A percentile compares a stretch with the other conserved stretches of the same genome.
Evolutionary conservation across 1,139 yeast species (phyloP).

Genomic region (Scheffersomyces titani): DNA sequence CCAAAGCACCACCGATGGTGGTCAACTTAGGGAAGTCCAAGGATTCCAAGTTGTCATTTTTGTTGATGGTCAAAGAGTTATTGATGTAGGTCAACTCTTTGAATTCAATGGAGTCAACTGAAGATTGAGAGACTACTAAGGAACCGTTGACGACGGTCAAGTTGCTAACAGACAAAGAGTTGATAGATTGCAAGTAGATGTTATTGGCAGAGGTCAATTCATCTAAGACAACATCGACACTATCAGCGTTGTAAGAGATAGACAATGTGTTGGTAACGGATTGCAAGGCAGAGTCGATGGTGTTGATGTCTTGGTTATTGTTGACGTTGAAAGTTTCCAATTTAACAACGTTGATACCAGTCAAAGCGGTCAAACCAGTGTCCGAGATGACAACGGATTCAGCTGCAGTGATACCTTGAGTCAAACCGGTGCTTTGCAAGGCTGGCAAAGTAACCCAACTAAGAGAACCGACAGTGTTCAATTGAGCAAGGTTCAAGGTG

Average conservation of each 20-base stretch:
- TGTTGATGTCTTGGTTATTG: constrained; percentile 71
- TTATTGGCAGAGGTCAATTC: constrained; percentile 80
- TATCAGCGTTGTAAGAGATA: constrained; percentile 82
- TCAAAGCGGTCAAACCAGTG: constrained; percentile 76
- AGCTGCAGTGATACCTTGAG: constrained; percentile 74
- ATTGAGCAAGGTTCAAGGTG: constrained; percentile 72
- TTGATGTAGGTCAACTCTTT: constrained; percentile 64
- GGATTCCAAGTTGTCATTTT: constrained; percentile 71
- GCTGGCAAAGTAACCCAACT: constrained; percentile 84
- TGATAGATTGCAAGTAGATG: constrained; percentile 77
- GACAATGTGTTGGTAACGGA: constrained; percentile 73
- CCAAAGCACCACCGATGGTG: constrained; percentile 84
- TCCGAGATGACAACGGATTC: constrained; percentile 76
- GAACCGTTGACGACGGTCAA: constrained; percentile 77
- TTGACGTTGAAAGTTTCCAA: constrained; percentile 80
- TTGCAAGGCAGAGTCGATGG: constrained; percentile 71
- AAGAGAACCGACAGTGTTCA: constrained; percentile 79
- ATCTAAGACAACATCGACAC: constrained; percentile 68
- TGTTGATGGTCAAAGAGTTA: constrained; percentile 73
- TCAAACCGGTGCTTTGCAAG: constrained; percentile 67
- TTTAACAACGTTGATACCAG: constrained; percentile 75
- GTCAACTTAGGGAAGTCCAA: constrained; percentile 71
- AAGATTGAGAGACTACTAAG: constrained; percentile 69
- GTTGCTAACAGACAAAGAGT: constrained; percentile 68
- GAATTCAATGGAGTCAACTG: constrained; percentile 58